phyloP scores from a whole-genome alignment of 352 stramenopile species.

The Phytopythium ostracodes region DNA sequence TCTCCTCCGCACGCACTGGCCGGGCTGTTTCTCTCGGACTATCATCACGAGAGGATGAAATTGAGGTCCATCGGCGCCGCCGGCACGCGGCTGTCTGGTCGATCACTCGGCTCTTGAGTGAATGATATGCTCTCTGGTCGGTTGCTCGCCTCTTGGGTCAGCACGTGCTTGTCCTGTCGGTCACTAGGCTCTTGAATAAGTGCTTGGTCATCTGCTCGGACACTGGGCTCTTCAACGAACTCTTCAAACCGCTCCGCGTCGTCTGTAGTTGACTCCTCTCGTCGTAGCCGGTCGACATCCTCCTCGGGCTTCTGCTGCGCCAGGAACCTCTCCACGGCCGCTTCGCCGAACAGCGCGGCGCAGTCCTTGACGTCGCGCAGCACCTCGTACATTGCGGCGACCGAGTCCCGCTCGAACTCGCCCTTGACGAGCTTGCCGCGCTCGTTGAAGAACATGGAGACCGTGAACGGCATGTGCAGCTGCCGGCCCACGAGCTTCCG shows the following conservation, averaged over 20 bases:
- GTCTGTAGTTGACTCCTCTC: not conserved
- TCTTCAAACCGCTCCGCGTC: not conserved
- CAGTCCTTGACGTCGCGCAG: conserved; percentile 33
- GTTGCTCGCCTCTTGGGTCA: not conserved
- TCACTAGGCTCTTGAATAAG: not conserved
- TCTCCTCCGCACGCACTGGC: not conserved
- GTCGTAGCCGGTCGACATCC: not conserved
- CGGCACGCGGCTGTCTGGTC: not conserved
- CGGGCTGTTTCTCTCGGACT: not conserved
- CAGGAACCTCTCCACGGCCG: not conserved
- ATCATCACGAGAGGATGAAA: not conserved
- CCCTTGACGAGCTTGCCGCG: conserved; percentile 23
- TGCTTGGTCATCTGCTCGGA: not conserved
- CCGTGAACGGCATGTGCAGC: conserved; percentile 33
- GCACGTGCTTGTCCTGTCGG: not conserved
- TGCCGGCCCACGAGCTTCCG: conserved; percentile 41
- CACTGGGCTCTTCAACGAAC: not conserved
- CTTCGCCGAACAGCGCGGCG: conserved; percentile 23
- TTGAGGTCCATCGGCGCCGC: not conserved
- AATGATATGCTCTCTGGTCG: not conserved
- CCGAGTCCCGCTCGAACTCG: conserved; percentile 31
- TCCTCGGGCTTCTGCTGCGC: not conserved
- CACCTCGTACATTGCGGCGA: conserved; percentile 31
- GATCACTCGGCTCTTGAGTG: not conserved
- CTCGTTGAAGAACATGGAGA: conserved; percentile 38